phyloP scores from a whole-genome alignment of 2,329 filamentous ascomycete species.

The Stagonosporopsis tanaceti region DNA sequence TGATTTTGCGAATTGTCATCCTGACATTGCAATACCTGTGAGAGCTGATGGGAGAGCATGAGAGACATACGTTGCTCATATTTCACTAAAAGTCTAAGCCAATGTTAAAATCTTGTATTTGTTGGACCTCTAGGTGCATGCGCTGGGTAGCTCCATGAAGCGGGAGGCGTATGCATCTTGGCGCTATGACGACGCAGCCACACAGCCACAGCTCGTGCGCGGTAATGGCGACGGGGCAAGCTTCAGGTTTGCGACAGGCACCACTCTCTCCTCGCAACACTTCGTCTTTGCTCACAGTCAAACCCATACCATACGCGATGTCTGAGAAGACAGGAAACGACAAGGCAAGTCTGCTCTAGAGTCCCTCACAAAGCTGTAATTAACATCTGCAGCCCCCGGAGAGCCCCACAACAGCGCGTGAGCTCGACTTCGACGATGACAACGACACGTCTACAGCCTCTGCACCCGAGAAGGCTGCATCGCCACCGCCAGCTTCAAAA shows the following conservation, averaged over 20 bases:
- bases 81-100: too few species aligned
- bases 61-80: neutral
- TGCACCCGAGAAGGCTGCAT: slow-evolving; percentile 43
- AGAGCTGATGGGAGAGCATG: neutral
- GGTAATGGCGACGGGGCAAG: slow-evolving; percentile 11
- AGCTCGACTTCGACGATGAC: slow-evolving; percentile 66
- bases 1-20: neutral
- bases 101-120: too few species aligned
- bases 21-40: neutral
- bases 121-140: neutral
- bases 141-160: neutral
- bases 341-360: slow-evolving; percentile 26
- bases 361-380: neutral
- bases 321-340: slow-evolving; percentile 37
- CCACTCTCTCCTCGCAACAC: slow-evolving; percentile 3
- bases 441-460: slow-evolving; percentile 53
- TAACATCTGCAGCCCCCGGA: slow-evolving; percentile 29
- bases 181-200: slow-evolving; percentile 17
- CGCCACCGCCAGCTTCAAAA: slow-evolving; percentile 23
- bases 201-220: slow-evolving; percentile 22
- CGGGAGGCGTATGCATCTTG: slow-evolving; percentile 12
- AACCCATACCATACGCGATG: slow-evolving; percentile 6
- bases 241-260: slow-evolving; percentile 12
- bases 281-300: neutral
- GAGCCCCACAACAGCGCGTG: slow-evolving; percentile 61